phyloP scores from a whole-genome alignment of 371 early-diverging fungal species.

The Actinomortierella ambigua region DNA sequence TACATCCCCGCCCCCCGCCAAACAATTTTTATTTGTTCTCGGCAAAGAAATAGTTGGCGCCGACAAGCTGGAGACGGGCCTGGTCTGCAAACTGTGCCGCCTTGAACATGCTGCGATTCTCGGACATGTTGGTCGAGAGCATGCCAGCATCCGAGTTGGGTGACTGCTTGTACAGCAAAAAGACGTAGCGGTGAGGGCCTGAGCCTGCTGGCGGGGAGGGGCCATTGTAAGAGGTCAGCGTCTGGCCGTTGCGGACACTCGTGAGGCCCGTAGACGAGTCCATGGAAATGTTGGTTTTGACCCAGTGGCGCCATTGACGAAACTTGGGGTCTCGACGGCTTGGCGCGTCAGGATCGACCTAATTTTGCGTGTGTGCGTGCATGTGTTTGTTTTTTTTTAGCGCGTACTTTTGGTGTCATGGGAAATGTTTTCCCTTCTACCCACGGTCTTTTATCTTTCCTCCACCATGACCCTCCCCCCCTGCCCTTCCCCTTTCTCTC shows the following conservation, averaged over 20 bases:
- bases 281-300: conserved; percentile 60
- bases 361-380: no score
- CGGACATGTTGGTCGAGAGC: not conserved
- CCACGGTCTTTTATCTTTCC: no score
- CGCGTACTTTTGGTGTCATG: not conserved
- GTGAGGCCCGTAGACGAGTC: conserved; percentile 12
- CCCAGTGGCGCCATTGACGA: conserved; percentile 71
- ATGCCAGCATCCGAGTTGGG: conserved; percentile 27
- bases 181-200: conserved; percentile 67
- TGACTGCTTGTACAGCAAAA: conserved; percentile 63
- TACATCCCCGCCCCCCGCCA: no score
- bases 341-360: conserved; percentile 75
- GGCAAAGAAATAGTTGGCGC: conserved; percentile 61
- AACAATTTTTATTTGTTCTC: conserved; percentile 25
- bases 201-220: conserved; percentile 63
- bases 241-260: conserved; percentile 45
- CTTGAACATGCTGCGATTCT: conserved; percentile 49
- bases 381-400: not conserved
- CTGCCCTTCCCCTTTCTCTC: no score
- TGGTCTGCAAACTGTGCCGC: conserved; percentile 51
- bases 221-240: conserved; percentile 56
- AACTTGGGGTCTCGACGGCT: conserved; percentile 54
- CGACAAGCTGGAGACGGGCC: conserved; percentile 54
- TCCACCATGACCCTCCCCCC: no score
- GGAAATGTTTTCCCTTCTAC: no score